phyloP scores from a whole-genome alignment of 208 protist species.

The Trichomonas tenax region DNA sequence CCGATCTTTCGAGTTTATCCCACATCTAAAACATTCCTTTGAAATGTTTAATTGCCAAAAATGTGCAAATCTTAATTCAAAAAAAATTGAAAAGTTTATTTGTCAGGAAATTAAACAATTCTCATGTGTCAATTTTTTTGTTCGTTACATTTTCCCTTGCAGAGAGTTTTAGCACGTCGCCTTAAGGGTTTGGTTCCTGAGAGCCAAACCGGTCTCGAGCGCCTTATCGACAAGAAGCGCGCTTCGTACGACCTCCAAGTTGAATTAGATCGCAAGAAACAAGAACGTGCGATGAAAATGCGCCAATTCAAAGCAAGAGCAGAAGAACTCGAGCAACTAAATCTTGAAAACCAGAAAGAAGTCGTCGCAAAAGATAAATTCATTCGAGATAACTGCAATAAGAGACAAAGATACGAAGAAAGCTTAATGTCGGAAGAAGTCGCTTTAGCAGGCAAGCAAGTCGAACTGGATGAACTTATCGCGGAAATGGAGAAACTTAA shows the following conservation, averaged over 20 bases:
- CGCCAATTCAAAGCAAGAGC: not conserved
- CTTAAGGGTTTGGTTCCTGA: not conserved
- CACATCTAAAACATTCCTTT: too few species aligned
- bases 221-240: slow-evolving; percentile 7
- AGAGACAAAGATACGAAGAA: slow-evolving; percentile 1
- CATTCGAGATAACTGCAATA: slow-evolving; percentile 8
- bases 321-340: not conserved
- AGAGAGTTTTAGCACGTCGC: not conserved
- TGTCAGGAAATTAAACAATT: too few species aligned
- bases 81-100: too few species aligned
- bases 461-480: not conserved
- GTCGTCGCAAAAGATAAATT: slow-evolving; percentile 2
- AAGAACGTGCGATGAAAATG: slow-evolving; percentile 10
- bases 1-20: too few species aligned
- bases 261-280: not conserved
- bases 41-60: too few species aligned
- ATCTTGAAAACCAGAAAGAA: slow-evolving; percentile 19
- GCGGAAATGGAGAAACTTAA: not conserved
- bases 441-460: not conserved
- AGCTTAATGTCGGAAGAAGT: not conserved
- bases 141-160: not conserved
- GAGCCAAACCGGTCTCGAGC: not conserved
- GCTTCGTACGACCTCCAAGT: not conserved
- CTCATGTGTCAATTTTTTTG: too few species aligned
- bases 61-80: too few species aligned